phyloP scores from a whole-genome alignment of 495 filamentous ascomycete species.

The Hypoxylon crocopeplum region DNA sequence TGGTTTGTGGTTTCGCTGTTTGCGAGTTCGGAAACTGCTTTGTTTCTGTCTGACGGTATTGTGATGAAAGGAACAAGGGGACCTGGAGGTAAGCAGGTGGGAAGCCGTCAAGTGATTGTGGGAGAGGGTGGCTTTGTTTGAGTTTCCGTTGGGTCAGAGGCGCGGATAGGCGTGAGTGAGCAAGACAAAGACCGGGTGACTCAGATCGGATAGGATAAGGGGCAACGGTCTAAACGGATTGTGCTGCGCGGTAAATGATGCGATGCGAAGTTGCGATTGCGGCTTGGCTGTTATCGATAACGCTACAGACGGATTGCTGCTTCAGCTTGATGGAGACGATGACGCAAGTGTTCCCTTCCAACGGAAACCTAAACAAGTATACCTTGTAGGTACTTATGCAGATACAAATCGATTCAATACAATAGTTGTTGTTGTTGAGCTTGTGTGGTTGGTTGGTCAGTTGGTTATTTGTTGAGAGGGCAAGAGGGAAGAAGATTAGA shows the following conservation, averaged over 20 bases:
- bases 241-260: conserved; percentile 20
- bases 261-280: conserved; percentile 30
- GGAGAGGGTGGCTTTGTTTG: conserved; percentile 35
- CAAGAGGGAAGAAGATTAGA: not conserved
- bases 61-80: conserved; percentile 12
- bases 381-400: no score
- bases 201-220: conserved; percentile 37
- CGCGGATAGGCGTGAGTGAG: conserved; percentile 16
- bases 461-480: conserved; percentile 8
- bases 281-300: conserved; percentile 30
- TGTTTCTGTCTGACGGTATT: conserved; percentile 24
- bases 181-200: conserved; percentile 41
- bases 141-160: conserved; percentile 24
- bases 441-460: not conserved
- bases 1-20: conserved; percentile 28
- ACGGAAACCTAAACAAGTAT: not conserved
- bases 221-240: conserved; percentile 12
- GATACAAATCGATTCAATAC: no score
- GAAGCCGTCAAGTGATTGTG: conserved; percentile 34
- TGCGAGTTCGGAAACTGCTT: conserved; percentile 32
- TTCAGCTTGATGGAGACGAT: conserved; percentile 28
- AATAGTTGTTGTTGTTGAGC: no score
- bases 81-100: conserved; percentile 26
- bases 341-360: conserved; percentile 16
- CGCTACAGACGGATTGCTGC: conserved; percentile 3